These are phyloP conservation scores for Hortiboletus flavorubellus DNA, from an alignment of 768 basidiomycete genomes.

Conservation along the genomic window DNA sequence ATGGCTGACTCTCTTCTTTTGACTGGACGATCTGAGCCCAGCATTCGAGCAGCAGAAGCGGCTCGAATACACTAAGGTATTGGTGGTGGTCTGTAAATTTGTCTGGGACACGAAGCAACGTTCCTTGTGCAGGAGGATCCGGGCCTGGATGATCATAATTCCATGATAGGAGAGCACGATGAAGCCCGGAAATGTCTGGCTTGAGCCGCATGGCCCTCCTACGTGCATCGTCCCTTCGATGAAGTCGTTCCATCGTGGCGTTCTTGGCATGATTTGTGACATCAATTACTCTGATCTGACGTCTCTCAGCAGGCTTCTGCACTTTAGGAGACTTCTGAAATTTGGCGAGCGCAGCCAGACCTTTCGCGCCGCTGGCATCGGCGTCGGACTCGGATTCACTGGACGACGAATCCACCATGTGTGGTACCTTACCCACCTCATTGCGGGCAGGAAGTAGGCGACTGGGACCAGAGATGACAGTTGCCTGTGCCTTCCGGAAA, in stretches of 20 bases:
- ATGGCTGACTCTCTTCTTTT: conserved; percentile 59
- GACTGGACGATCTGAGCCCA: conserved; percentile 86
- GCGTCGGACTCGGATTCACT: conserved; percentile 47
- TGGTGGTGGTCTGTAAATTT: conserved; percentile 61
- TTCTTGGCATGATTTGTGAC: conserved; percentile 42
- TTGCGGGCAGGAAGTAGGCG: conserved; percentile 22
- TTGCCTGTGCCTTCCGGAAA: conserved; percentile 37
- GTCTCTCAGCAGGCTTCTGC: conserved; percentile 53
- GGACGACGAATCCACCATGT: conserved; percentile 33
- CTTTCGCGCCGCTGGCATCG: conserved; percentile 40
- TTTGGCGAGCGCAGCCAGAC: conserved; percentile 52
- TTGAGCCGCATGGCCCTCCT: conserved; percentile 64
- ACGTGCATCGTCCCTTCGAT: conserved; percentile 58
- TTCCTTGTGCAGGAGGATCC: conserved; percentile 52
- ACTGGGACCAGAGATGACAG: conserved; percentile 32
- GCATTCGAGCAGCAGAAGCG: conserved; percentile 81
- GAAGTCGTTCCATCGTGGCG: conserved; percentile 47
- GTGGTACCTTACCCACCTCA: conserved; percentile 7
- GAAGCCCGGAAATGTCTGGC: conserved; percentile 78
- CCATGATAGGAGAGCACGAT: conserved; percentile 82
- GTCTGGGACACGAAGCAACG: conserved; percentile 52
- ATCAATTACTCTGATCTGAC: conserved; percentile 63
- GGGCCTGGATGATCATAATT: conserved; percentile 67
- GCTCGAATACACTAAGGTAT: conserved; percentile 77
- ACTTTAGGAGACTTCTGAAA: conserved; percentile 60